Evolutionary conservation across 192 early-diverging fungal genomes (phyloP).

Genomic region (Chytriomyces sp.): DNA sequence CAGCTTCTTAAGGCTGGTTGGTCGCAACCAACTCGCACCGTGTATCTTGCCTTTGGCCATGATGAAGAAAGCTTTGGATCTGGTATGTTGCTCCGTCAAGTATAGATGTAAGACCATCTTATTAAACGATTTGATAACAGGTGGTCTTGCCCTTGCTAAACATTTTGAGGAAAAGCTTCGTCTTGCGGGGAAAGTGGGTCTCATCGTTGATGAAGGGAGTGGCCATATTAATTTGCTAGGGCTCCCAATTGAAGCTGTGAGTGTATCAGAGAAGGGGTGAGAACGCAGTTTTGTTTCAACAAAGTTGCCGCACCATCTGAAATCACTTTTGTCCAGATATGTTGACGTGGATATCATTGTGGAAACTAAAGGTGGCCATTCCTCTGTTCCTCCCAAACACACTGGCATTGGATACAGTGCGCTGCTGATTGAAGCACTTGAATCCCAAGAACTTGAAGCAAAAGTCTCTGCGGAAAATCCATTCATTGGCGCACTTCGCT

Average conservation of each 20-base stretch:
- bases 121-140: neutral
- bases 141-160: constrained; percentile 2
- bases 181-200: constrained; percentile 33
- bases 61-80: constrained; percentile 53
- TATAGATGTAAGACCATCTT: too few relatives aligned
- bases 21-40: constrained; percentile 27
- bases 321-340: constrained; percentile 6
- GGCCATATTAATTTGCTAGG: constrained; percentile 16
- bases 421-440: constrained; percentile 27
- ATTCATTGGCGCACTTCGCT: constrained; percentile 32
- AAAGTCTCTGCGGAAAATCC: constrained; percentile 28
- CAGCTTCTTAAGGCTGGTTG: constrained; percentile 31
- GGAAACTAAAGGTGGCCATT: constrained; percentile 46
- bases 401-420: constrained; percentile 45
- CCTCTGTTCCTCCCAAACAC: constrained; percentile 49
- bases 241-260: constrained; percentile 34
- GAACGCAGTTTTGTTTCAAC: neutral
- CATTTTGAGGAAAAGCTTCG: constrained; percentile 8
- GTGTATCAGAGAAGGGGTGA: constrained; percentile 49
- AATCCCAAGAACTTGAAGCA: constrained; percentile 24
- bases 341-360: constrained; percentile 37
- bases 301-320: neutral
- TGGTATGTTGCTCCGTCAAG: neutral
- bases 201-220: constrained; percentile 51
- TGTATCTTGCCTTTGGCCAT: constrained; percentile 47